These are phyloP conservation scores for Melaleuca alternifolia DNA, from an alignment of 345 rosid species.

Conservation along the genomic window DNA sequence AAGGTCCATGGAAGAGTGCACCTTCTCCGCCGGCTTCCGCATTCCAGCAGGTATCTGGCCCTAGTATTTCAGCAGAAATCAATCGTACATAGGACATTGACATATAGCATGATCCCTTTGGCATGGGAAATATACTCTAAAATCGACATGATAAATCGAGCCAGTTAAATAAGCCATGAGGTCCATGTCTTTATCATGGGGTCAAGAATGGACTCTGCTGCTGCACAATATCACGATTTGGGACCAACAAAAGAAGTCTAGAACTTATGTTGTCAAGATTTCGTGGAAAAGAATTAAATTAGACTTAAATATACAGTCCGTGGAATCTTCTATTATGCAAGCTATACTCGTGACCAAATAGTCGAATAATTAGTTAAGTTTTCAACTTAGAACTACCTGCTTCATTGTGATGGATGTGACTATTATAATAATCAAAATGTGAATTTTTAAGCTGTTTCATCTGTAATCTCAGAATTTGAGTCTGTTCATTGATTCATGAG, in stretches of 20 bases:
- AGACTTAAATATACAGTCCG: neutral
- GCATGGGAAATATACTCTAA: too few species aligned
- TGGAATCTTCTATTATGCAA: neutral
- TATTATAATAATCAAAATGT: neutral
- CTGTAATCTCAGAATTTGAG: neutral
- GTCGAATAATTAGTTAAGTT: neutral
- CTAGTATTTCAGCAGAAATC: neutral
- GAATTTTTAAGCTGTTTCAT: neutral
- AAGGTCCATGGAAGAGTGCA: constrained; percentile 11
- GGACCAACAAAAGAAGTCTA: neutral
- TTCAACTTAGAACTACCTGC: neutral
- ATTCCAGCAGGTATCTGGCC: constrained; percentile 7
- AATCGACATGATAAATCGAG: too few species aligned
- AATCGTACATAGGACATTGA: neutral
- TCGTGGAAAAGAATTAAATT: neutral
- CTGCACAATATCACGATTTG: neutral
- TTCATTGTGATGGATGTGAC: neutral
- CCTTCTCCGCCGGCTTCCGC: constrained; percentile 4
- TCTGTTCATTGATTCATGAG: neutral
- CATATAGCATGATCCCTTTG: neutral
- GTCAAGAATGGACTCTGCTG: neutral
- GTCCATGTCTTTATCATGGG: neutral
- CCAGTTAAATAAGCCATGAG: neutral
- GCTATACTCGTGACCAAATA: neutral
- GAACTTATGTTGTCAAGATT: neutral